A percentile compares a stretch with the other conserved stretches of the same genome.
Evolutionary conservation across 2,329 filamentous ascomycete genomes (phyloP).

Genomic region (Botrytis fabae): DNA sequence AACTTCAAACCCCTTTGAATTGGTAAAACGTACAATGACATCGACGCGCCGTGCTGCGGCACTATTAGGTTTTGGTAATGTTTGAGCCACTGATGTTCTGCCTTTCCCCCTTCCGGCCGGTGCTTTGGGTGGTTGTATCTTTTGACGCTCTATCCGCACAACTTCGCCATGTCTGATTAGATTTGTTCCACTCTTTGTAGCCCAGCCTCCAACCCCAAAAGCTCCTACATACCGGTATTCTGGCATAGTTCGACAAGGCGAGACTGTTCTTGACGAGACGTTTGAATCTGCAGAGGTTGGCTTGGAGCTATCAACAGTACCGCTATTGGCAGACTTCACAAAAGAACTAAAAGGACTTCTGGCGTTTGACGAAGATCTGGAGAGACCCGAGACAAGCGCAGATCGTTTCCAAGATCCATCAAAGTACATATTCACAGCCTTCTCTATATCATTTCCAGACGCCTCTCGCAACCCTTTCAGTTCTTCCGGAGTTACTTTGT

Average conservation of each 20-base stretch:
- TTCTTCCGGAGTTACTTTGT: constrained; percentile 52
- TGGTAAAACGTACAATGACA: constrained; percentile 89
- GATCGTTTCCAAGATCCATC: constrained; percentile 62
- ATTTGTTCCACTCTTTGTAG: constrained; percentile 76
- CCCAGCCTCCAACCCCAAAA: constrained; percentile 90
- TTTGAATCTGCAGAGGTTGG: not conserved
- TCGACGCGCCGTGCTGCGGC: constrained; percentile 68
- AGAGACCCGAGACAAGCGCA: constrained; percentile 12
- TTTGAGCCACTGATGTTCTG: constrained; percentile 37
- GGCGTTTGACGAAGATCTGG: constrained; percentile 20
- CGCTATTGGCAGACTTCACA: constrained; percentile 25
- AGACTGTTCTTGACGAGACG: constrained; percentile 37
- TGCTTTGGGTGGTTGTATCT: constrained; percentile 60
- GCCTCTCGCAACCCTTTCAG: constrained; percentile 53
- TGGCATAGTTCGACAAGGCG: constrained; percentile 47
- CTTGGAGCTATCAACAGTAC: constrained; percentile 1
- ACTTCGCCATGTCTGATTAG: constrained; percentile 77
- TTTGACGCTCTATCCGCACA: constrained; percentile 86
- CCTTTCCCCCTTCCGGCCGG: constrained; percentile 49
- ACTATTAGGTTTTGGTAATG: constrained; percentile 39
- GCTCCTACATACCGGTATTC: constrained; percentile 78
- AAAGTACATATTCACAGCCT: constrained; percentile 68
- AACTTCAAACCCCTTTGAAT: constrained; percentile 74
- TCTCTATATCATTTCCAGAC: constrained; percentile 59
- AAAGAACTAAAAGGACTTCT: constrained; percentile 34